These are phyloP conservation scores for Coemansia sp. DNA, from an alignment of 192 early-diverging fungal species.

Conservation along the genomic window DNA sequence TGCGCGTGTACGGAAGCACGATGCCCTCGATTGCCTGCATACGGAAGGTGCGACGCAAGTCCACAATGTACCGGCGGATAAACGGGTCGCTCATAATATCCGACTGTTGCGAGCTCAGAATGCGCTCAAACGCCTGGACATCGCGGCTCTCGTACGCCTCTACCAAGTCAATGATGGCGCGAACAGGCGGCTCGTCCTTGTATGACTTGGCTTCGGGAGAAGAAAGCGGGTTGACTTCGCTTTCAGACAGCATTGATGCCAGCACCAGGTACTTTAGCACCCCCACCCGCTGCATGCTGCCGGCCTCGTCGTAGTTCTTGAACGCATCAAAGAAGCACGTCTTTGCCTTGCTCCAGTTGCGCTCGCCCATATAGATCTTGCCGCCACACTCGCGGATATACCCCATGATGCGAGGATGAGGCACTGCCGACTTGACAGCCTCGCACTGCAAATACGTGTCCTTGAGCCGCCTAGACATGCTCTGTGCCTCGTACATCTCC, in stretches of 20 bases:
- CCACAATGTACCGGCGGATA: constrained; percentile 85
- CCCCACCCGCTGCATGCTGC: constrained; percentile 85
- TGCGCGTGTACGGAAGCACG: constrained; percentile 89
- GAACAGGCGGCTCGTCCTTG: constrained; percentile 87
- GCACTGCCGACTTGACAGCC: constrained; percentile 87
- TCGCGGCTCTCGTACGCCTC: constrained; percentile 87
- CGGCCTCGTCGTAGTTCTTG: constrained; percentile 97
- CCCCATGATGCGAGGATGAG: constrained; percentile 95
- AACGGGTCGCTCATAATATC: constrained; percentile 90
- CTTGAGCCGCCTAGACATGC: constrained; percentile 86
- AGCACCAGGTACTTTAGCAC: constrained; percentile 94
- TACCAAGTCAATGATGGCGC: constrained; percentile 91
- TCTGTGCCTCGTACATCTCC: constrained; percentile 91
- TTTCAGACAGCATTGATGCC: constrained; percentile 95
- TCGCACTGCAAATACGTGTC: constrained; percentile 86
- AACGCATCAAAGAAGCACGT: constrained; percentile 96
- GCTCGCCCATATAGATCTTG: constrained; percentile 97
- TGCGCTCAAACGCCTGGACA: constrained; percentile 85
- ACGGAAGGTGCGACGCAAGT: constrained; percentile 89
- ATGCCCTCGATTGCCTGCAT: constrained; percentile 83
- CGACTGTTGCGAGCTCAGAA: constrained; percentile 63
- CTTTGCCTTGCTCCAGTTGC: constrained; percentile 87
- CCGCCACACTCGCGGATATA: constrained; percentile 96
- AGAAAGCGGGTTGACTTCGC: constrained; percentile 93
- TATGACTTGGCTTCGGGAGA: constrained; percentile 98